These are phyloP conservation scores for Dendrobium nobile DNA, from an alignment of 106 monocot species.

Conservation along the genomic window DNA sequence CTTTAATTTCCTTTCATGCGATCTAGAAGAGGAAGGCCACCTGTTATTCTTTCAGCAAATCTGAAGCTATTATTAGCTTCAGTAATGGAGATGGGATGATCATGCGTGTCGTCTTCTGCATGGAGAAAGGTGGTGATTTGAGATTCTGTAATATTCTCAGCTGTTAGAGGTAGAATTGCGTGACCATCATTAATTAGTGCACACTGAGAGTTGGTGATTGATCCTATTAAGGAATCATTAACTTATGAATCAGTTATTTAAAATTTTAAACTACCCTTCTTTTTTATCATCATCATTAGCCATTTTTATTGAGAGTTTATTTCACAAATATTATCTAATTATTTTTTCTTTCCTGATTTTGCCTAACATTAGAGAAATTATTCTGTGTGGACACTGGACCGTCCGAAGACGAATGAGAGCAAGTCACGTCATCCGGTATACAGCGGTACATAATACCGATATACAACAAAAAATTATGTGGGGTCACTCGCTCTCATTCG, in stretches of 20 bases:
- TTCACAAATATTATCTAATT: too few relatives aligned
- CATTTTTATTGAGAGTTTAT: not conserved
- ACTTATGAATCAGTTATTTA: not conserved
- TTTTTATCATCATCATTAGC: not conserved
- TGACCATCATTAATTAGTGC: not conserved
- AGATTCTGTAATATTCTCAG: not conserved
- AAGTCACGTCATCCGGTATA: too few relatives aligned
- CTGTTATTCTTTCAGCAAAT: not conserved
- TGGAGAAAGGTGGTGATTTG: not conserved
- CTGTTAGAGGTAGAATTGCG: not conserved
- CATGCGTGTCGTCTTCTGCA: not conserved
- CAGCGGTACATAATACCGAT: too few relatives aligned
- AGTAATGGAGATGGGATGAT: not conserved
- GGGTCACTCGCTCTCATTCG: too few relatives aligned
- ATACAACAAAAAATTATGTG: too few relatives aligned
- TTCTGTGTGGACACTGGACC: too few relatives aligned
- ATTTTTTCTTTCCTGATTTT: too few relatives aligned
- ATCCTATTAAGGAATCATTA: not conserved
- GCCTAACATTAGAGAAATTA: too few relatives aligned
- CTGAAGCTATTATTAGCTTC: not conserved
- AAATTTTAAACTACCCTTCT: not conserved
- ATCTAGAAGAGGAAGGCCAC: too few relatives aligned
- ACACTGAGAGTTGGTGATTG: not conserved
- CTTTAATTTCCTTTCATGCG: too few relatives aligned
- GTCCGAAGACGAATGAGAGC: too few relatives aligned